phyloP scores from a whole-genome alignment of 805 yeast species.

The Brettanomyces naardenensis region DNA sequence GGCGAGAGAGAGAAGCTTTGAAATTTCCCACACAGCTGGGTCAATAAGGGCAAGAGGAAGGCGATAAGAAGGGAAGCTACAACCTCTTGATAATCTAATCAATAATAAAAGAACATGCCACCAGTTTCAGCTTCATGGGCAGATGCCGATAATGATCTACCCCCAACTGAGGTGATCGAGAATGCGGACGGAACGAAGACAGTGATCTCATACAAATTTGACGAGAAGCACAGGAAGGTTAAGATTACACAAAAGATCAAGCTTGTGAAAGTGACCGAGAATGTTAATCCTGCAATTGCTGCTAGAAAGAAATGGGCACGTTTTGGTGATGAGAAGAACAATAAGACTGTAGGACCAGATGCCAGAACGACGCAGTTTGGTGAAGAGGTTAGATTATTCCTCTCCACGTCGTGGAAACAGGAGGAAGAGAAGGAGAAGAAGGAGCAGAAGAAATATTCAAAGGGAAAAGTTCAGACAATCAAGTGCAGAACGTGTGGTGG shows the following conservation, averaged over 20 bases:
- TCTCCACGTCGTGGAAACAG: slow-evolving; percentile 73
- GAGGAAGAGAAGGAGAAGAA: slow-evolving; percentile 65
- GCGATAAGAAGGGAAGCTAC: too few relatives aligned
- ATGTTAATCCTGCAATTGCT: slow-evolving; percentile 82
- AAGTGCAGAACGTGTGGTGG: slow-evolving; percentile 91
- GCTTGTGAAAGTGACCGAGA: slow-evolving; percentile 69
- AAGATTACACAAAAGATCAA: slow-evolving; percentile 81
- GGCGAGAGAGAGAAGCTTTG: too few relatives aligned
- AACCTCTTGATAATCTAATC: too few relatives aligned
- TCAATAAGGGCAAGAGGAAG: too few relatives aligned
- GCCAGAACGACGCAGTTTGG: slow-evolving; percentile 82
- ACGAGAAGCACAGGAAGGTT: slow-evolving; percentile 75
- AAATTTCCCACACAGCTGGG: too few relatives aligned
- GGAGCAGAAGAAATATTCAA: slow-evolving; percentile 32
- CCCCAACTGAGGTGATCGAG: slow-evolving; percentile 64
- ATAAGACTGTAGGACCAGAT: slow-evolving; percentile 78
- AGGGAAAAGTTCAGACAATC: slow-evolving; percentile 50
- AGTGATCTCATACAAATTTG: slow-evolving; percentile 65
- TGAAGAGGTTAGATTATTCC: slow-evolving; percentile 69
- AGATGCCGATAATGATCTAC: slow-evolving; percentile 59
- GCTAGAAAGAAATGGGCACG: slow-evolving; percentile 80
- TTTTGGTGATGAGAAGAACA: slow-evolving; percentile 71
- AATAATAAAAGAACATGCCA: too few relatives aligned
- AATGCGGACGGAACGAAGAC: slow-evolving; percentile 90
- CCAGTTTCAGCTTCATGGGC: slow-evolving; percentile 44